These are phyloP conservation scores for Delonix regia DNA, from an alignment of 306 rosid species.

Conservation along the genomic window DNA sequence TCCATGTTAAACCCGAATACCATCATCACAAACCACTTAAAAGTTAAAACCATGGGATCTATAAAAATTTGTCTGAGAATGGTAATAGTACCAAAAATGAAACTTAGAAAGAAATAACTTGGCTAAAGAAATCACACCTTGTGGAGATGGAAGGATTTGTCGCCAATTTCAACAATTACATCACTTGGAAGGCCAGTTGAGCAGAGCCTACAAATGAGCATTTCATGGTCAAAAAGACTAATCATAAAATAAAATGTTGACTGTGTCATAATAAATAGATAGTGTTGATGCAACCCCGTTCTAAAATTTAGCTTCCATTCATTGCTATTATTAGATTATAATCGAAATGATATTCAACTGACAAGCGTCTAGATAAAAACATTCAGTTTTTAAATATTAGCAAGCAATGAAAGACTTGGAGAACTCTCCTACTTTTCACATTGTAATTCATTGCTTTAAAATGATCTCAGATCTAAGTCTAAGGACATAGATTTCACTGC, in stretches of 20 bases:
- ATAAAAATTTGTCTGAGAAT: not conserved
- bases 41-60: slow-evolving; percentile 11
- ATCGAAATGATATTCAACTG: not conserved
- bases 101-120: not conserved
- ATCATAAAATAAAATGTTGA: not conserved
- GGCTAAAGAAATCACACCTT: slow-evolving; percentile 57
- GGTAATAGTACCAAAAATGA: not conserved
- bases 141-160: slow-evolving; percentile 80
- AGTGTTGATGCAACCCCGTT: slow-evolving; percentile 5
- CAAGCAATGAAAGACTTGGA: not conserved
- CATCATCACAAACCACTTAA: not conserved
- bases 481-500: not conserved
- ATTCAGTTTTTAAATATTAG: not conserved
- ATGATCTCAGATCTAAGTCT: not conserved
- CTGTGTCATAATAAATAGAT: not conserved
- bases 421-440: not conserved
- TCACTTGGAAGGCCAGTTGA: slow-evolving; percentile 86
- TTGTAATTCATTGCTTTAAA: not conserved
- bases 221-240: slow-evolving; percentile 22
- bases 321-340: not conserved
- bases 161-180: slow-evolving; percentile 77
- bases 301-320: slow-evolving; percentile 5
- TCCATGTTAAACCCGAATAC: not conserved
- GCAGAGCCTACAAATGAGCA: slow-evolving; percentile 66
- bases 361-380: not conserved